Evolutionary conservation across 305 asterid species (phyloP), one percentile per base, ranked within the genome.

Genomic region (Rubia peregrina): DNA sequence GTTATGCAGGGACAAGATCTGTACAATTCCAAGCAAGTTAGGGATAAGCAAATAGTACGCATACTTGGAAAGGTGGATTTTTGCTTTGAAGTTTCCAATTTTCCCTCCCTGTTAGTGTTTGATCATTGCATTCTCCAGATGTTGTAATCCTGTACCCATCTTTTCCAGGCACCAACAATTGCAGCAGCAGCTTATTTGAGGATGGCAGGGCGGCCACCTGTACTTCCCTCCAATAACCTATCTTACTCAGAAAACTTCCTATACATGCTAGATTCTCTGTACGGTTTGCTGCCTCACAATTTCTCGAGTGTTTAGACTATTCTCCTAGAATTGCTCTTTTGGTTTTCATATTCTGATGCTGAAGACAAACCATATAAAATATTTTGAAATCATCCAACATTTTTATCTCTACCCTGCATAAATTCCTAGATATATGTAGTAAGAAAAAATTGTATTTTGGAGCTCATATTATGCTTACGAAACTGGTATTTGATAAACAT

Each of bases 151-250:
- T 16, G 33, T 36, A 36, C 36, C 41, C 14, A 44, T 43, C 73
- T 71, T 77, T 73, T 87, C 78, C 88, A 92, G 98, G 98, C 87
- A n/a, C 96, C 98, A 36, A 90, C 96, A 49, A 90, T 90, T 74
- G 98, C 98, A 69, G 96, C 98, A 41, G 98, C 98, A 51, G 97
- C 98, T 79, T 90, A 90, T 82, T 82, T 92, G 86, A 90, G 98
- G 80, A 80, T 90, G 89, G 95, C 98, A 44, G 98, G 98, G 77
- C 84, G 98, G 79, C 95, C 98, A 49, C 86, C 98, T 68, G 97
- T 90, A 79, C 97, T 88, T 71, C 98, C 98, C 24, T 92, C 96
- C 65, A 89, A 80, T 84, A 92, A 76, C 69, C 95, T 92, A 41
- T 88, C 92, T 38, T 86, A 90, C 76, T 81, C 92, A 13, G 95